A percentile compares a stretch with the other conserved stretches of the same genome.
Conservation (phyloP, 2,329 filamentous ascomycete species). For the Neurospora sp. region DNA sequence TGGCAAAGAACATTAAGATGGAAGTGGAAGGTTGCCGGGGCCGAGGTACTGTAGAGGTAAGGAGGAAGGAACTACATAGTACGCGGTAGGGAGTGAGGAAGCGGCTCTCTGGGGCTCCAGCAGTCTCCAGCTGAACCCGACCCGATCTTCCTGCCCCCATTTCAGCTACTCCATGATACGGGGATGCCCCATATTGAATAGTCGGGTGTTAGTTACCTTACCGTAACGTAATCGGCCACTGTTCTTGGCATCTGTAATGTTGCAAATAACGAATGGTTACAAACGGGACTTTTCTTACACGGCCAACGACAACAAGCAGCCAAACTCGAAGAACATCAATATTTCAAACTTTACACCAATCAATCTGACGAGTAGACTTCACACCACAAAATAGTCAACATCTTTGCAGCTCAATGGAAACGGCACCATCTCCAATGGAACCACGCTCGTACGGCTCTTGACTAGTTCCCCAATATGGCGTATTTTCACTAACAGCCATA, state of each 20-base stretch:
- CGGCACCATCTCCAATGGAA: conserved; percentile 5
- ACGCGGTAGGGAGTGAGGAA: background rate
- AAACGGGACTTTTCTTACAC: background rate
- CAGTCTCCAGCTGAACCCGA: background rate
- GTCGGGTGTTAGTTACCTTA: background rate
- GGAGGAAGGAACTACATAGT: background rate
- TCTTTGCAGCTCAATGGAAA: background rate
- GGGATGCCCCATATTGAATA: background rate
- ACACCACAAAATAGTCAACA: background rate
- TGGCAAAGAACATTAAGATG: background rate
- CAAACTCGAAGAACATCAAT: background rate
- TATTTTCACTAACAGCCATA: background rate
- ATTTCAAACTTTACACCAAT: background rate
- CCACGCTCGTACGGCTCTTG: conserved; percentile 8
- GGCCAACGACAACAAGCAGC: background rate
- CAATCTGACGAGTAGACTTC: background rate
- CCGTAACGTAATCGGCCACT: background rate
- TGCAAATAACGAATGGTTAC: background rate
- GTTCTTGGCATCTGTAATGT: background rate
- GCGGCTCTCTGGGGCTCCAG: background rate
- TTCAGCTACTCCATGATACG: background rate
- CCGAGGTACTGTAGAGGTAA: background rate
- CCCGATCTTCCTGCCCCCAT: background rate
- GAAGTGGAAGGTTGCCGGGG: background rate
- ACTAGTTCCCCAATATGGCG: background rate